phyloP scores from a whole-genome alignment of 306 rosid genomes.

The Lupinus albus region DNA sequence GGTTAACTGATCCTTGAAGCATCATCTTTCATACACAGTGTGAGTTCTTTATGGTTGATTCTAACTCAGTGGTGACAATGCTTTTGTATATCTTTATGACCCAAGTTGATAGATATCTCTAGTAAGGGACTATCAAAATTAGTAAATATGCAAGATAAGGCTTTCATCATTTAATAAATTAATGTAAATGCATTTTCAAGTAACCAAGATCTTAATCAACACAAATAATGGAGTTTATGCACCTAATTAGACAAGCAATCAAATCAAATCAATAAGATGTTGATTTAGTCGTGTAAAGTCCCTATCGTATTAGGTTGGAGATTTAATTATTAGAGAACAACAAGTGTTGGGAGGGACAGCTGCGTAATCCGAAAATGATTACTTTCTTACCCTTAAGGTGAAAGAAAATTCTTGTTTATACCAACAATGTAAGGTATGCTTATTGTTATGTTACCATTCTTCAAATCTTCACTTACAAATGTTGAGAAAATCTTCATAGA shows the following conservation, averaged over 20 bases:
- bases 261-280: too few species aligned
- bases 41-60: conserved; percentile 29
- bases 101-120: conserved; percentile 37
- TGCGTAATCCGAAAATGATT: too few species aligned
- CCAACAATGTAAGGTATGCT: not conserved
- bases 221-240: conserved; percentile 26
- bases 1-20: conserved; percentile 50
- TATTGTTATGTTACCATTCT: conserved; percentile 2
- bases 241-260: conserved; percentile 37
- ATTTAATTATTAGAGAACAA: too few species aligned
- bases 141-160: conserved; percentile 38
- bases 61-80: conserved; percentile 37
- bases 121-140: conserved; percentile 42
- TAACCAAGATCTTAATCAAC: conserved; percentile 35
- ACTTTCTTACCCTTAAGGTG: too few species aligned
- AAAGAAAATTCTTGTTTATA: too few species aligned
- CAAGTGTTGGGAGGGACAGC: too few species aligned
- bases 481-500: conserved; percentile 18
- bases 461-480: conserved; percentile 5
- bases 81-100: conserved; percentile 40
- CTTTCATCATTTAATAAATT: conserved; percentile 43
- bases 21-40: conserved; percentile 45
- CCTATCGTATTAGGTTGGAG: too few species aligned
- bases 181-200: conserved; percentile 19
- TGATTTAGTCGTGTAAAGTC: too few species aligned